phyloP scores from a whole-genome alignment of 352 stramenopile genomes.

The Plasmopara viticola region DNA sequence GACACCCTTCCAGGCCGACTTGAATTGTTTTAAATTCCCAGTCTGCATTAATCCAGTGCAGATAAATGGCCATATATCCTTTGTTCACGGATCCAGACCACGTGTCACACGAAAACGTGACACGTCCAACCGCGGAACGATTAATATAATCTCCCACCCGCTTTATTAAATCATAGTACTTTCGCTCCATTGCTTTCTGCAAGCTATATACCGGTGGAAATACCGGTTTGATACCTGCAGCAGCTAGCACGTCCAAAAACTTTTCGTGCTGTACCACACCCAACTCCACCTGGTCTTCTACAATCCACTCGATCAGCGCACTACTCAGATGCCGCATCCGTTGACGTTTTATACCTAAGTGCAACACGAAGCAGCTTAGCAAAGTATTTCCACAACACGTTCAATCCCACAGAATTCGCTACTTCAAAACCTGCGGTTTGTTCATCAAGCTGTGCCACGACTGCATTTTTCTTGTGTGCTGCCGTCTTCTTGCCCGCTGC shows the following conservation, averaged over 20 bases:
- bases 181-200: slow-evolving; percentile 66
- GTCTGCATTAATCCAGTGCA: slow-evolving; percentile 83
- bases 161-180: slow-evolving; percentile 65
- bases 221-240: slow-evolving; percentile 38
- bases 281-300: slow-evolving; percentile 65
- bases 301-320: slow-evolving; percentile 64
- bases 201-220: slow-evolving; percentile 46
- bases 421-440: slow-evolving; percentile 42
- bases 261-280: slow-evolving; percentile 60
- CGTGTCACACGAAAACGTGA: slow-evolving; percentile 77
- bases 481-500: slow-evolving; percentile 37
- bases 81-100: slow-evolving; percentile 68
- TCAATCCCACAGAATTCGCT: background rate
- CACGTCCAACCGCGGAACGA: slow-evolving; percentile 57
- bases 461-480: slow-evolving; percentile 37
- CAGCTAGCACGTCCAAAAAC: slow-evolving; percentile 58
- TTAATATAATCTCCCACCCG: slow-evolving; percentile 69
- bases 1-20: slow-evolving; percentile 63
- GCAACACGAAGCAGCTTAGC: background rate
- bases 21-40: slow-evolving; percentile 82
- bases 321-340: slow-evolving; percentile 52
- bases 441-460: slow-evolving; percentile 44
- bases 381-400: slow-evolving; percentile 1
- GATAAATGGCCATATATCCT: slow-evolving; percentile 64
- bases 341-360: slow-evolving; percentile 61